Percentiles rank a stretch among this genome's conserved stretches.
These are phyloP conservation scores for Ceratobasidium sp. DNA, from an alignment of 1,284 basidiomycete genomes.

Conservation along the genomic window DNA sequence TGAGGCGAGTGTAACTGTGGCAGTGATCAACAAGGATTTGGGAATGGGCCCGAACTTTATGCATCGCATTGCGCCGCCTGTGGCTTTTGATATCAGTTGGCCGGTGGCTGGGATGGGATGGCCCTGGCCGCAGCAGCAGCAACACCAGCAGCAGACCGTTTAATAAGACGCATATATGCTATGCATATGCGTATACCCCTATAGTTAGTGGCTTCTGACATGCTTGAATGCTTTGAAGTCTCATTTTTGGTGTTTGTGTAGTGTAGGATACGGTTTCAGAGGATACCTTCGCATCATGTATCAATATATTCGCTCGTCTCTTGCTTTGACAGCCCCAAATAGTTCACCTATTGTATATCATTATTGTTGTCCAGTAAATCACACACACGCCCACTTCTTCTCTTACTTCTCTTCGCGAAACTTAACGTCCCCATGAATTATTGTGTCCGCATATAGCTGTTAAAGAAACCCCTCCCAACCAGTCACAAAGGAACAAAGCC, in stretches of 20 bases:
- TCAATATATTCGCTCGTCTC: slow-evolving; percentile 3
- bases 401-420: neutral
- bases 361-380: neutral
- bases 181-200: slow-evolving; percentile 7
- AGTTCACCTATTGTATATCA: slow-evolving; percentile 2
- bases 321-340: neutral
- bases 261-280: no score
- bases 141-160: neutral
- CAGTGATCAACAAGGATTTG: slow-evolving; percentile 31
- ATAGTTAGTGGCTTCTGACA: no score
- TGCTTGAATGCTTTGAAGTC: no score
- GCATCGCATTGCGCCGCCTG: slow-evolving; percentile 16
- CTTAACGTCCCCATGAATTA: neutral
- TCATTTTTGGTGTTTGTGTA: no score
- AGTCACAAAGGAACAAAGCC: slow-evolving; percentile 20
- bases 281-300: slow-evolving; percentile 9
- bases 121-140: slow-evolving; percentile 7
- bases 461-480: neutral
- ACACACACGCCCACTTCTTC: neutral
- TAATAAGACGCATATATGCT: slow-evolving; percentile 26
- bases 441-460: slow-evolving; percentile 9
- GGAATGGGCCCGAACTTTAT: slow-evolving; percentile 28
- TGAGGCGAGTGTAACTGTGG: slow-evolving; percentile 21
- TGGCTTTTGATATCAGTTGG: slow-evolving; percentile 10
- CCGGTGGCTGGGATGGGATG: neutral